Evolutionary conservation across 345 rosid species (phyloP), one percentile per base, ranked within the genome.

Genomic region (Eucalyptus albens): DNA sequence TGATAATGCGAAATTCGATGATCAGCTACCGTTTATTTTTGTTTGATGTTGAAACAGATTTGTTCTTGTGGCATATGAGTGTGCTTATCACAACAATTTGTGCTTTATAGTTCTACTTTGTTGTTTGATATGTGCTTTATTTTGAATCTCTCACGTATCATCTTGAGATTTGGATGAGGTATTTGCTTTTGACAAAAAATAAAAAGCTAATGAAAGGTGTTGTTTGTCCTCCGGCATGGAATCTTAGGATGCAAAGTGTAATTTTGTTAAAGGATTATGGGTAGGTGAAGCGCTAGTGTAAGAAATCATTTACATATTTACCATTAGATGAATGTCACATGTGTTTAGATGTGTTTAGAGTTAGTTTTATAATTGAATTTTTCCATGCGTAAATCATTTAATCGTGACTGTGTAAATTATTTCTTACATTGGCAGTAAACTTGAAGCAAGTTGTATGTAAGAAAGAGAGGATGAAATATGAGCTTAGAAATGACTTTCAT

Each of bases 11-110:
- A 8, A 11, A 55, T 55, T 55, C 0, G 5, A 22, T 55, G 55
- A 51, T 51, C 1, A 2, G 2, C 55, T 51, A 51, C 0, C 1
- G 0, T 51, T 51, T 51, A 51, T 51, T 51, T 51, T 51, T 6
- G 55, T 51, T 51, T 51, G 55, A 51, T 55, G 60, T 55, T 55
- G 26, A 55, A 22, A 55, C 59, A 4, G 11, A 55, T 55, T 2
- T 55, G 0, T 55, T 55, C 60, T 55, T 53, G 0, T 55, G 60
- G 60, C 4, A 5, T 19, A 21, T 8, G 26, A 21, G 5, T 55
- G 5, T 55, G 60, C 60, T 55, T 19, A n/a, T n/a, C n/a, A n/a
- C n/a, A n/a, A n/a, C n/a, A 21, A 55, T 7, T 55, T 21, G 11
- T 55, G 59, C 59, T 55, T 55, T 55, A 21, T 55, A 19, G 26